Base-by-base conservation (phyloP, 805 yeast genomes). In the Saturnispora mendoncae region DNA sequence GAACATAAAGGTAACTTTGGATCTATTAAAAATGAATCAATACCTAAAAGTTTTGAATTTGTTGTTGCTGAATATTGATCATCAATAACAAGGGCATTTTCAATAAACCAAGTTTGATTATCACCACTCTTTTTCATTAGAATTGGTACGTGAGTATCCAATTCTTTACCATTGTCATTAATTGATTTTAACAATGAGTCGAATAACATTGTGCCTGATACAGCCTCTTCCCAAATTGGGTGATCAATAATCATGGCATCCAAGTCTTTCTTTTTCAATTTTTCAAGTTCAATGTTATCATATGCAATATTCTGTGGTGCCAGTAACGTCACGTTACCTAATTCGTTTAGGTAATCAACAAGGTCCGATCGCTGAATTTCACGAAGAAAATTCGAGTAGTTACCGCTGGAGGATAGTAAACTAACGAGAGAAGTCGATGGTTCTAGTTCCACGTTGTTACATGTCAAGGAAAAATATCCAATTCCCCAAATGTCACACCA, bases 251-350 rank as follows among this genome's bases (percentile, higher is more conserved):
- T 45, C 50, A 72, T 61, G 26, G 60, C 55, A 17, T 51, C 35
- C 12, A 60, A 43, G 8, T 51, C 52, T 12, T 46, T 31, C 21
- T 46, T 42, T 14, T 42, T 25, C 18, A 53, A 28, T n/a, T 39
- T 29, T 23, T 23, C 36, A 4, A 34, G 27, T 7, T 43, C 40
- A 9, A 42, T 30, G 2, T 38, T 33, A 12, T 39, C 51, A 57
- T 82, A 84, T 1, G 95, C 95, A 49, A 80, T 77, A 55, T 85
- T 85, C 10, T 80, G 70, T 0, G 95, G 94, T 1, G 94, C 94
- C 31, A 82, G 55, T n/a, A 85, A 59, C 0, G 95, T 84, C 43
- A 80, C 73, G 55, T 83, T 80, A 19, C 64, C 61, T 45, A 80
- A 56, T 17, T 61, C 61, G 53, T 83, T 84, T 25, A 85, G 56